Evolutionary conservation across 192 early-diverging fungal species (phyloP).

Genomic region (Coemansia sp.): DNA sequence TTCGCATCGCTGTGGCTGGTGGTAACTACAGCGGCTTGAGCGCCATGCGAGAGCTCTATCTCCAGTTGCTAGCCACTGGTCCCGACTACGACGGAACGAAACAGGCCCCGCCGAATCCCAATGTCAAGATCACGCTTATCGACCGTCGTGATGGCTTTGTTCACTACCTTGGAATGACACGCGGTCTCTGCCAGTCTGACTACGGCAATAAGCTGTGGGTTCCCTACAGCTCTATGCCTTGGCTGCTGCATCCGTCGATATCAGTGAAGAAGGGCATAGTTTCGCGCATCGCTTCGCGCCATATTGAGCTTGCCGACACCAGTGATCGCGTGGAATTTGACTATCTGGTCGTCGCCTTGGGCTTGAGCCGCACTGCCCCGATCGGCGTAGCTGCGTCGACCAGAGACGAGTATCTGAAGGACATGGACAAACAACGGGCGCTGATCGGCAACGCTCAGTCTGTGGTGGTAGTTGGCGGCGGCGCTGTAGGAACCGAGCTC

Average conservation of each 20-base stretch:
- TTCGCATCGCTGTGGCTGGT: slow-evolving; percentile 49
- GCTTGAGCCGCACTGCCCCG: slow-evolving; percentile 36
- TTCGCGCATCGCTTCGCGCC: slow-evolving; percentile 23
- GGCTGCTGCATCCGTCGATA: slow-evolving; percentile 43
- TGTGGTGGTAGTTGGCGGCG: slow-evolving; percentile 73
- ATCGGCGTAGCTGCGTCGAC: slow-evolving; percentile 36
- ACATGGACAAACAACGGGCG: slow-evolving; percentile 19
- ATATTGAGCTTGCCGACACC: slow-evolving; percentile 34
- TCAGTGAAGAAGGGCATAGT: slow-evolving; percentile 28
- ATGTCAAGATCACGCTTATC: slow-evolving; percentile 42
- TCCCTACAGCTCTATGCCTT: slow-evolving; percentile 36
- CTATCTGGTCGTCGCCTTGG: slow-evolving; percentile 50
- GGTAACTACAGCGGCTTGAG: slow-evolving; percentile 51
- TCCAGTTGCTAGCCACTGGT: slow-evolving; percentile 40
- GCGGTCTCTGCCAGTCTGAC: slow-evolving; percentile 30
- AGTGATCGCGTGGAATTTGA: slow-evolving; percentile 34
- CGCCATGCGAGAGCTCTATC: slow-evolving; percentile 37
- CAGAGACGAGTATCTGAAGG: slow-evolving; percentile 30
- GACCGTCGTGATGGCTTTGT: slow-evolving; percentile 47
- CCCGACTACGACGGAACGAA: slow-evolving; percentile 43
- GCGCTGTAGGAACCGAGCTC: slow-evolving; percentile 76
- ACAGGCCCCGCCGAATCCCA: slow-evolving; percentile 40
- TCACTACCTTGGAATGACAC: slow-evolving; percentile 46
- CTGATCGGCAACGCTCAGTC: slow-evolving; percentile 55
- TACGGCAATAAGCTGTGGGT: slow-evolving; percentile 42